Percentiles rank a stretch among this genome's conserved stretches.
These are phyloP conservation scores for Suhomyces prunicola DNA, from an alignment of 805 yeast species.

Conservation along the genomic window DNA sequence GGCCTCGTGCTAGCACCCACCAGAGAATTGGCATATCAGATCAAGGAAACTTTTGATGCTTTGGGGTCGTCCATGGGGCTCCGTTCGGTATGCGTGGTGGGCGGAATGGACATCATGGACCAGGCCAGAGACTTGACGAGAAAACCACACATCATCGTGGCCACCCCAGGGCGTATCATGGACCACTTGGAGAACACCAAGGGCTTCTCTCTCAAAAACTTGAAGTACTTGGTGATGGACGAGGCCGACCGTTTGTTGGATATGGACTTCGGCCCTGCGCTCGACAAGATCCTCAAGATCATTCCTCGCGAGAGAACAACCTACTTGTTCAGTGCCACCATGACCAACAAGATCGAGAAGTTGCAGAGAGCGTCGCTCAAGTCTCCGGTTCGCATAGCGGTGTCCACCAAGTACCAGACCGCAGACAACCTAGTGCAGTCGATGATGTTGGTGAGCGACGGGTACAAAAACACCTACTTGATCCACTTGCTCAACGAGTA, in stretches of 20 bases:
- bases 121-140: constrained; percentile 92
- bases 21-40: constrained; percentile 81
- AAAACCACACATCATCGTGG: constrained; percentile 91
- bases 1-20: constrained; percentile 88
- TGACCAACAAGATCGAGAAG: constrained; percentile 93
- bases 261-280: constrained; percentile 94
- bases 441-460: constrained; percentile 87
- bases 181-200: constrained; percentile 92
- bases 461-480: constrained; percentile 83
- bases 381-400: constrained; percentile 89
- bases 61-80: constrained; percentile 89
- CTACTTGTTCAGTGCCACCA: constrained; percentile 91
- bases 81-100: constrained; percentile 85
- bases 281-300: constrained; percentile 78
- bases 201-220: constrained; percentile 76
- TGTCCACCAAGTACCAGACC: constrained; percentile 83
- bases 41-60: constrained; percentile 93
- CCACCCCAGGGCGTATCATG: constrained; percentile 92
- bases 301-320: constrained; percentile 85
- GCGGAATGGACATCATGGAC: constrained; percentile 98
- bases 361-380: constrained; percentile 87
- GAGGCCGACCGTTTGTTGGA: constrained; percentile 96
- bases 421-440: constrained; percentile 91
- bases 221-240: constrained; percentile 87
- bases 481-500: constrained; percentile 80